Evolutionary conservation across 192 early-diverging fungal species (phyloP), one percentile per base, ranked within the genome.

Genomic region (Coemansia sp.): DNA sequence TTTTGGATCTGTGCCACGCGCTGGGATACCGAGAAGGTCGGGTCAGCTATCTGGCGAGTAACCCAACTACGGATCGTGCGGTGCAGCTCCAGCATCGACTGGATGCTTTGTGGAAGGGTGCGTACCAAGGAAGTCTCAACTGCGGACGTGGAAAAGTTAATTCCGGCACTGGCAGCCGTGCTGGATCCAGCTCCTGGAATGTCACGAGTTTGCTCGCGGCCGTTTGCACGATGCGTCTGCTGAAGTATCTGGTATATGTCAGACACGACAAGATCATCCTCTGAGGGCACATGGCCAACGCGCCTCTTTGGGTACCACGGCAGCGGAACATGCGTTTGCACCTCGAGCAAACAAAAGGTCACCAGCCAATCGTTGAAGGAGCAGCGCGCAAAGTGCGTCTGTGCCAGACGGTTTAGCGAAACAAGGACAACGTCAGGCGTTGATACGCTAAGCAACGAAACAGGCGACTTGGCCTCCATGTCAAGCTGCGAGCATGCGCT

Each of bases 31-130:
- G 82, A 61, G 46, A 89, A 73, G 0, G 65, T 62, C 0, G 81
- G 73, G 17, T 82, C 72, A 3, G 85, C 65, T 42, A 92, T 69
- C 64, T 92, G 85, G 0, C 79, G 69, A 46, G 87, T 87, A 2
- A 87, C 84, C 88, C 89, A 92, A 4, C 84, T 83, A 8, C 88
- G 86, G 55, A 92, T 88, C 19, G 82, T 71, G 61, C 84, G 85
- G 62, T 92, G 89, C 54, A 89, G 76, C 59, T 81, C 84, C 55
- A 86, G 85, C 52, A 92, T 69, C 38, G 78, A 74, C 43, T 90
- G 88, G 25, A 92, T 87, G 59, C 86, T 84, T 36, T 85, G 75
- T 10, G 90, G 90, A 43, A 92, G 72, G 3, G 82, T 84, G 25
- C 75, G 76, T 23, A 86, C 62, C 4, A 92, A 65, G 32, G 83